phyloP scores from a whole-genome alignment of 331 rosid genomes.

The Spiraea crenata region DNA sequence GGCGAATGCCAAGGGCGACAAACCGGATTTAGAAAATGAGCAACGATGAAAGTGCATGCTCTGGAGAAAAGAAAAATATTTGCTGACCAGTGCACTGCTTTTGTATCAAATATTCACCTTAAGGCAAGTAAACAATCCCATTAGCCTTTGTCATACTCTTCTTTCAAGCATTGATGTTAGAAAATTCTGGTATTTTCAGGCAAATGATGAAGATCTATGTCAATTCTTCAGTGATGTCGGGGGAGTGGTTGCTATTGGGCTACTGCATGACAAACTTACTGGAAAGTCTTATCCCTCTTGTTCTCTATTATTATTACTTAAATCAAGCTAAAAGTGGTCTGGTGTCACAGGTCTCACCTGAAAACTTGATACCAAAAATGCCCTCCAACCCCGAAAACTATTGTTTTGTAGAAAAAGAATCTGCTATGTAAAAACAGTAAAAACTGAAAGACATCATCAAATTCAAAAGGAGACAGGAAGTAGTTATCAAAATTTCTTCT shows the following conservation, averaged over 20 bases:
- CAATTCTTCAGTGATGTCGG: constrained; percentile 80
- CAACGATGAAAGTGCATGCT: constrained; percentile 36
- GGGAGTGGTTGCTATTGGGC: constrained; percentile 75
- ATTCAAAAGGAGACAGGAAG: too few relatives aligned
- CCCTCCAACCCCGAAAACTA: too few relatives aligned
- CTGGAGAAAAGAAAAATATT: constrained; percentile 47
- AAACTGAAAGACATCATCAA: too few relatives aligned
- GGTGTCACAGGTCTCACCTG: too few relatives aligned
- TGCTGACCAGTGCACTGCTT: constrained; percentile 84
- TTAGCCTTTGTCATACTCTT: not conserved
- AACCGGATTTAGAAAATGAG: constrained; percentile 36
- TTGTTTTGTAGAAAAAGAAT: too few relatives aligned
- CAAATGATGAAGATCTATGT: constrained; percentile 60
- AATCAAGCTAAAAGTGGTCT: too few relatives aligned
- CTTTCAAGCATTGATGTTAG: too few relatives aligned
- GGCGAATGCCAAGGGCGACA: constrained; percentile 31
- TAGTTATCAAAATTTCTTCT: too few relatives aligned
- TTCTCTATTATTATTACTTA: not conserved
- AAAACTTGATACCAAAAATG: too few relatives aligned
- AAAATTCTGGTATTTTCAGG: constrained; percentile 57
- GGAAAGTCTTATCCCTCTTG: constrained; percentile 56
- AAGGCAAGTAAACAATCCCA: constrained; percentile 38
- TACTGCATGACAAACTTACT: constrained; percentile 80
- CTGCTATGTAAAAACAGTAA: too few relatives aligned
- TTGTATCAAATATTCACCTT: constrained; percentile 64